Conservation (phyloP, 108 stramenopile genomes). For the Cyclotella kingstonii region DNA sequence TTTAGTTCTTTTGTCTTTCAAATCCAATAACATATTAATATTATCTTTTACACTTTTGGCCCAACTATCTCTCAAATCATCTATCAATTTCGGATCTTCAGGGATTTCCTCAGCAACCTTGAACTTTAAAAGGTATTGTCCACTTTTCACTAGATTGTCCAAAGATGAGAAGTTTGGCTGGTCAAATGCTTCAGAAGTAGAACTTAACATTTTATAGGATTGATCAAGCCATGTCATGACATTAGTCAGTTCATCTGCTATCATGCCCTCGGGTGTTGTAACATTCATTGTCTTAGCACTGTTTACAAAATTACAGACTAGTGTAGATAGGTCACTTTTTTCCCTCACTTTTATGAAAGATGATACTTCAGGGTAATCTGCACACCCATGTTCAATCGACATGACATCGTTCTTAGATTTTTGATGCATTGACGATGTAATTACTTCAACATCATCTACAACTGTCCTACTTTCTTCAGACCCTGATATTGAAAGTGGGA, state of each 20-base stretch:
- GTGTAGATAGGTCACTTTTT: no score
- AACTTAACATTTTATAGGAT: constrained; percentile 51
- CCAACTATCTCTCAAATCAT: constrained; percentile 50
- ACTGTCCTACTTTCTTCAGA: no score
- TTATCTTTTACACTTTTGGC: constrained; percentile 51
- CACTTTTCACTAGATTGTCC: constrained; percentile 61
- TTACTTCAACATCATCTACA: neutral
- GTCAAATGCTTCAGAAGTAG: constrained; percentile 54
- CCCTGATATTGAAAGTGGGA: neutral
- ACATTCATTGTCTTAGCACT: constrained; percentile 46
- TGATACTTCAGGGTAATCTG: no score
- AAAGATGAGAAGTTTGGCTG: constrained; percentile 60
- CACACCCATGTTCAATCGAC: no score
- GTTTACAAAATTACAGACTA: constrained; percentile 43
- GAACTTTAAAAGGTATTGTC: constrained; percentile 44
- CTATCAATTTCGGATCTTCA: constrained; percentile 31
- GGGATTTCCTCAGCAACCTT: constrained; percentile 27
- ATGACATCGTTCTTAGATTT: no score
- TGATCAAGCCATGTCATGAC: constrained; percentile 35
- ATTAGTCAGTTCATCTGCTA: constrained; percentile 48
- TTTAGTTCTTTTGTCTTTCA: constrained; percentile 53
- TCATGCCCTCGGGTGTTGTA: constrained; percentile 47
- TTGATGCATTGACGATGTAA: neutral
- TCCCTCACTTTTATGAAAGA: no score
- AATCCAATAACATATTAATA: constrained; percentile 45